Base-by-base conservation (phyloP, 176 grass and related monocot genomes). In the Puya raimondii region DNA sequence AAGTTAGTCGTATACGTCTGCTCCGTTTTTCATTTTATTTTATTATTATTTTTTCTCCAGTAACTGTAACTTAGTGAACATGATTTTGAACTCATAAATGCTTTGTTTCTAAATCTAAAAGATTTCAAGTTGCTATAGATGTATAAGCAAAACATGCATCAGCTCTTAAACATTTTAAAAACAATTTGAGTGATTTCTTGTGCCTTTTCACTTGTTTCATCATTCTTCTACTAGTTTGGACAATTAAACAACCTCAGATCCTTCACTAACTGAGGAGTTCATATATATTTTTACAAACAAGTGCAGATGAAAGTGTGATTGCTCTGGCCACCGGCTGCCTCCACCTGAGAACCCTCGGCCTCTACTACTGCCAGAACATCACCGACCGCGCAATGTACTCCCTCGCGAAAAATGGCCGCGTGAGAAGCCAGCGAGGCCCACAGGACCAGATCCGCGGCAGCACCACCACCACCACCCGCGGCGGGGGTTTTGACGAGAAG, bases 311-410 rank as follows among this genome's bases (percentile, higher is more conserved):
- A 66, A 96, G 91, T 11, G 91, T 96, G 27, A 59, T 96, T 0
- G 91, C 91, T 2, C 76, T 96, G 12, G 91, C 91, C 0, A 76
- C 83, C 11, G 72, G 79, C 0, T 96, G 91, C 67, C 76, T 82
- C 16, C 86, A 74, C 63, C 81, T 96, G 9, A 85, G 81, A 7
- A 85, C 91, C 2, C 74, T 96, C 20, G 91, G 91, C 0, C 70
- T 96, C 16, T 96, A 96, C 66, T 96, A 85, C 81, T 96, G 91
- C 82, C 91, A 96, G 79, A 96, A 90, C 79, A 90, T 96, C 70
- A 96, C 91, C 9, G 87, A 96, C 67, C 74, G 84, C 16, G 91
- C 91, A 52, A 96, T 96, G 81, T 90, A 96, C 79, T 96, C 91
- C 11, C 84, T 90, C 1, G 87, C 82, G 50, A 42, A 42, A 42